phyloP scores from a whole-genome alignment of 129 eudicot genomes.

The Kitagawia praeruptora region DNA sequence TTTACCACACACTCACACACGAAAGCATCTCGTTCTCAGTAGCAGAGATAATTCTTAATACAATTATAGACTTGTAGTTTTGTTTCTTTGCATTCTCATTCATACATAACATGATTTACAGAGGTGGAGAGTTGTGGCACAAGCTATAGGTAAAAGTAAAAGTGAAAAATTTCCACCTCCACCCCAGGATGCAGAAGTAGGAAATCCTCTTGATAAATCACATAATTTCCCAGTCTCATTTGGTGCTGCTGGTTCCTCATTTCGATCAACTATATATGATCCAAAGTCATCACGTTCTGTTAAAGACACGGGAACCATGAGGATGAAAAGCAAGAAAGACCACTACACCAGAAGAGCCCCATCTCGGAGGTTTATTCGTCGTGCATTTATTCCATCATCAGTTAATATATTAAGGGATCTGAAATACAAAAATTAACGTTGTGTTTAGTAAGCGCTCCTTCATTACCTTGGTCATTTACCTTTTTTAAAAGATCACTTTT shows the following conservation, averaged over 20 bases:
- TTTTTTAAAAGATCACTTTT: background rate
- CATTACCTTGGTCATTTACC: background rate
- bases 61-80: background rate
- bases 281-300: slow-evolving; percentile 50
- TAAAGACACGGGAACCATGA: slow-evolving; percentile 22
- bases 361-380: slow-evolving; percentile 45
- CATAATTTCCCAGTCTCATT: slow-evolving; percentile 49
- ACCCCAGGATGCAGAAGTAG: slow-evolving; percentile 73
- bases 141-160: slow-evolving; percentile 62
- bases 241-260: slow-evolving; percentile 40
- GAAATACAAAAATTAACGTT: slow-evolving; percentile 41
- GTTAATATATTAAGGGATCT: slow-evolving; percentile 50
- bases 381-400: slow-evolving; percentile 57
- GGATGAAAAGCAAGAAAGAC: slow-evolving; percentile 38
- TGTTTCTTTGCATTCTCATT: background rate
- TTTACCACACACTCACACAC: background rate
- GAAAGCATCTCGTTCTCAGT: background rate
- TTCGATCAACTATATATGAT: slow-evolving; percentile 38
- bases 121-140: slow-evolving; percentile 62
- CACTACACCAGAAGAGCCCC: slow-evolving; percentile 35
- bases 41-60: background rate
- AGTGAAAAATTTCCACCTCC: slow-evolving; percentile 95
- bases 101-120: slow-evolving; percentile 20
- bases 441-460: slow-evolving; percentile 15
- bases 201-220: slow-evolving; percentile 41